Percentiles rank a stretch among this genome's conserved stretches.
These are phyloP conservation scores for Trypanosoma rangeli DNA, from an alignment of 208 protist genomes.

Conservation along the genomic window DNA sequence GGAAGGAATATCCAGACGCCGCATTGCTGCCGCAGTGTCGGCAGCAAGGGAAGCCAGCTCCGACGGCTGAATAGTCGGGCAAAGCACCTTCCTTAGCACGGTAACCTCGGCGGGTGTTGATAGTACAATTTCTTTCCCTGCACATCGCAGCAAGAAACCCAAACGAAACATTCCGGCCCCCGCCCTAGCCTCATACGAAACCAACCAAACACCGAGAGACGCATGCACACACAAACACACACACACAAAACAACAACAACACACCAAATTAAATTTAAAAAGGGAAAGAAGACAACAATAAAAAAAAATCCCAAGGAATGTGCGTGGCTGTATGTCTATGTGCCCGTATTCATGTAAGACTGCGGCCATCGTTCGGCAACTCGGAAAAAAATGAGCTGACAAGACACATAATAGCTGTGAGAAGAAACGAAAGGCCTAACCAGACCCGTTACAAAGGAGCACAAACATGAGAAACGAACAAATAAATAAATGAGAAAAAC, in stretches of 20 bases:
- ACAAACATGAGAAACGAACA: constrained; percentile 10
- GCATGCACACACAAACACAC: not conserved
- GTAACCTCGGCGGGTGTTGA: not conserved
- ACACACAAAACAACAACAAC: constrained; percentile 1
- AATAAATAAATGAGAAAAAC: constrained; percentile 2
- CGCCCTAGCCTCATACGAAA: not conserved
- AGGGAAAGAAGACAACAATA: not conserved
- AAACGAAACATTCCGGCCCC: constrained; percentile 5
- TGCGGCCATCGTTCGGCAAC: no score
- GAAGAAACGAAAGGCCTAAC: no score
- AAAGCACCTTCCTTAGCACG: constrained; percentile 27
- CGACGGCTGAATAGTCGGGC: constrained; percentile 17
- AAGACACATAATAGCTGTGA: no score
- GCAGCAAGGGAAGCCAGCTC: constrained; percentile 27
- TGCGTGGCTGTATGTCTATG: not conserved
- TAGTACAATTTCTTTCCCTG: constrained; percentile 15
- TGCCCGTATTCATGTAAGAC: not conserved
- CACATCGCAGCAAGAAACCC: constrained; percentile 8
- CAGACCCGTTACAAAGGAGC: not conserved
- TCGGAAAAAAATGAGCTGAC: no score
- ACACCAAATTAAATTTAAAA: constrained; percentile 6
- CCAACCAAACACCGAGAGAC: not conserved
- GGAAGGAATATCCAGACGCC: constrained; percentile 9
- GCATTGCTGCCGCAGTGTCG: constrained; percentile 9
- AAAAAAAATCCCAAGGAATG: not conserved